Base-by-base conservation (phyloP, 768 basidiomycete species). In the Lentinula boryana region DNA sequence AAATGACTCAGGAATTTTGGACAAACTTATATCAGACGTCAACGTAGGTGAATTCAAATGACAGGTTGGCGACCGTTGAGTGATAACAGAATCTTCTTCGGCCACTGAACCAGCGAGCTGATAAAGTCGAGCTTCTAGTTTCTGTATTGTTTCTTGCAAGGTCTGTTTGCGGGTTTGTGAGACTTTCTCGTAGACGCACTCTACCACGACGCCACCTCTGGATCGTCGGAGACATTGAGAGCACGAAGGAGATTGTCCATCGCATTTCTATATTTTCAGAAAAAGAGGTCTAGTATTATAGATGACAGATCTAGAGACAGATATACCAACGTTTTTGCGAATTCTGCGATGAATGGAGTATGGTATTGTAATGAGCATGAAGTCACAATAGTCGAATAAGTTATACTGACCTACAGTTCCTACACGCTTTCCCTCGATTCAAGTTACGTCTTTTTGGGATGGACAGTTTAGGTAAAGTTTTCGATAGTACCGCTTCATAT, bases 111-210 rank as follows among this genome's bases (percentile, higher is more conserved):
- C 60, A 62, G 77, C 74, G 6, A 76, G 59, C 36, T 76, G 75
- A 16, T 66, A 67, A 0, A 81, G 67, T 18, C 79, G 70, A 12
- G 72, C 69, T 64, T 72, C 73, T 8, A 81, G 64, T 5, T 72
- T 71, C 0, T 67, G 56, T 15, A 81, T 64, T 2, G 77, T 70
- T 8, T 78, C 76, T 63, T 81, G 78, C 8, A 81, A 43, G 13
- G 41, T 13, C 41, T 13, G 64, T 2, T 69, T 65, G 49, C 79
- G 64, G 0, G 72, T 78, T 7, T 68, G 67, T 1, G 79, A 69
- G 27, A 73, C 73, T 12, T 66, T 66, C 7, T 70, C 74, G 49
- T 80, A 78, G 0, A 72, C 71, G 59, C 80, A 80, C 66, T 80
- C 78, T 60, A 79, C 80, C 44, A 78, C 79, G 3, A 73, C 76